These are phyloP conservation scores for Fagopyrum esculentum DNA, from an alignment of 148 eudicot species.

Conservation along the genomic window DNA sequence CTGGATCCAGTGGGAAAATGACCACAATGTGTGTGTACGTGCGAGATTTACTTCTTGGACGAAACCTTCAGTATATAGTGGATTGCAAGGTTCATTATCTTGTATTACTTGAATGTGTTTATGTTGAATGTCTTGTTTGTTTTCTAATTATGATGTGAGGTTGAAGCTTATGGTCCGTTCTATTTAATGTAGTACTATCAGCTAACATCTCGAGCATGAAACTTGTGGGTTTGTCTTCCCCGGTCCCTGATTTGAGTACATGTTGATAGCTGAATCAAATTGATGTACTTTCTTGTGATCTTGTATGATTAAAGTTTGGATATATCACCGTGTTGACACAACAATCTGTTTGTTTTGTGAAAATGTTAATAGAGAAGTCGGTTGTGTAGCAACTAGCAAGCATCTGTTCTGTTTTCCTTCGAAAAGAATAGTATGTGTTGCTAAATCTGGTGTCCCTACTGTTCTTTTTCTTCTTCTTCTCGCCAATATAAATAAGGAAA, in stretches of 20 bases:
- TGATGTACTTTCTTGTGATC: not conserved
- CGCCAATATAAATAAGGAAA: not conserved
- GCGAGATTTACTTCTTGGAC: conserved; percentile 97
- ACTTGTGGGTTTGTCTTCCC: not conserved
- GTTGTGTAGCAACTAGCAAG: not conserved
- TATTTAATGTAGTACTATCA: not conserved
- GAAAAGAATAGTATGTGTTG: not conserved
- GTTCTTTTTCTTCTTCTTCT: not conserved
- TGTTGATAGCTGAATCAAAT: not conserved
- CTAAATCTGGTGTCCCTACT: not conserved
- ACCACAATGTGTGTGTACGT: conserved; percentile 95
- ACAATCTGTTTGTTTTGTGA: not conserved
- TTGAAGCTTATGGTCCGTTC: not conserved
- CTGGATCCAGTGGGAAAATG: conserved; percentile 85
- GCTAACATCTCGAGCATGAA: not conserved
- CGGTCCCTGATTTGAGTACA: not conserved
- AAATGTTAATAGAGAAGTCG: not conserved
- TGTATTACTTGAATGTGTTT: not conserved
- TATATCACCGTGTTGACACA: not conserved
- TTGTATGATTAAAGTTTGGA: not conserved
- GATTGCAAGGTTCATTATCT: not conserved
- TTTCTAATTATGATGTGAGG: not conserved
- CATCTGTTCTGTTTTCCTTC: not conserved
- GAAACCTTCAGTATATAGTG: conserved; percentile 34
- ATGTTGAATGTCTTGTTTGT: not conserved